Base-by-base conservation (phyloP, 345 rosid species). In the Carallia pectinifolia region DNA sequence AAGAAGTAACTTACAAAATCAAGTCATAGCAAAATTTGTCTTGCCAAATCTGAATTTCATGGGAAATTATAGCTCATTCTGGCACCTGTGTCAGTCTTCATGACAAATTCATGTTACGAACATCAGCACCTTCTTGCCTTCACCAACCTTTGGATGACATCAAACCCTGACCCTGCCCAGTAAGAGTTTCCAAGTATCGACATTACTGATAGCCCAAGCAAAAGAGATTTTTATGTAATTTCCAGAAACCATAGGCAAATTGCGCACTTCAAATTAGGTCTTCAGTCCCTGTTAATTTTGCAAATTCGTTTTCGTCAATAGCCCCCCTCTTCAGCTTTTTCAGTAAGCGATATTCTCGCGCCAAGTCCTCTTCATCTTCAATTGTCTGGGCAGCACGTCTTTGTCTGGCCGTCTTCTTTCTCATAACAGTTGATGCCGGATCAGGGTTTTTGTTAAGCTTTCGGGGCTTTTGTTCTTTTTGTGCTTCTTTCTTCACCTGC, bases 331-430 rank as follows among this genome's bases (percentile, higher is more conserved):
- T 89, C 50, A 83, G 81, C 77, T 90, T 92, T 67, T 84, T 84
- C 37, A 88, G 69, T 34, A 90, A 83, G 7, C 85, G 85, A 68
- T 90, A 90, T 10, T 90, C 89, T 44, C 84, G 77, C 53, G 88
- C 72, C 85, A 92, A 66, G 71, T 88, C 92, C 29, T 92, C 91
- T 8, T 85, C 91, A 61, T 95, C 97, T 79, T 92, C 94, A 16
- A 82, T 60, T 53, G 89, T 82, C 82, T 92, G 99, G 68, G 79
- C 74, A 2, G 92, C 84, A 40, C 89, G 93, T 73, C 98, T 88
- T 73, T 90, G 92, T 64, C 89, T 92, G 19, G 92, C 97, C 0
- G 99, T 92, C 72, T 85, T 79, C 86, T 92, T 90, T 76, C 81
- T 88, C 65, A 65, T 65, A 15, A 56, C 66, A 55, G 78, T 40